Percentiles rank a stretch among this genome's conserved stretches.
phyloP scores from a whole-genome alignment of 306 rosid species.

The Cucurbita pepo region DNA sequence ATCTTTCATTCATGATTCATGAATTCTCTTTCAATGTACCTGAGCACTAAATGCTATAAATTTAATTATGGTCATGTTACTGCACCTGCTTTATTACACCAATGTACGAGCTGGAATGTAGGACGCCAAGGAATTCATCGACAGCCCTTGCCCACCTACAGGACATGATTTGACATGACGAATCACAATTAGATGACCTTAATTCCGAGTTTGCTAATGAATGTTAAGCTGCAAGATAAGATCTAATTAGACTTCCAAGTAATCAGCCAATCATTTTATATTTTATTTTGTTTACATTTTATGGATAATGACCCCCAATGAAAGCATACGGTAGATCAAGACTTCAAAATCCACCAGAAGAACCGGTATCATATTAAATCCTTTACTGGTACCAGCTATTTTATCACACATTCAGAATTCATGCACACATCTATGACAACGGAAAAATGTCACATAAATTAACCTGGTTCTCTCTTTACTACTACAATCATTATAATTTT shows the following conservation, averaged over 20 bases:
- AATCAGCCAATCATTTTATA: not conserved
- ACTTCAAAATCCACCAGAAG: not conserved
- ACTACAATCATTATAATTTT: no score
- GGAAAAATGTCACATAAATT: no score
- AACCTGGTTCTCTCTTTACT: no score
- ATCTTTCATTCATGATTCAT: not conserved
- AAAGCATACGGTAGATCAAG: not conserved
- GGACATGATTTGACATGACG: not conserved
- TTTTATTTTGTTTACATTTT: not conserved
- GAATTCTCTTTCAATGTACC: not conserved
- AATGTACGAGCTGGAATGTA: slow-evolving; percentile 42
- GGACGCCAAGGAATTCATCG: slow-evolving; percentile 48
- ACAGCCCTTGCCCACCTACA: slow-evolving; percentile 89
- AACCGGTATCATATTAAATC: no score
- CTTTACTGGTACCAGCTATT: no score
- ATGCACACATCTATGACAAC: no score
- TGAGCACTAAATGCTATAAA: not conserved
- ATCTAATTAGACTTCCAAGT: not conserved
- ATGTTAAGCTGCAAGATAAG: not conserved
- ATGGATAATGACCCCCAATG: not conserved
- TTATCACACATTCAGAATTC: no score
- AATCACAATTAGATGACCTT: not conserved
- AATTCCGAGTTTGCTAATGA: not conserved
- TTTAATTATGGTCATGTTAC: not conserved
- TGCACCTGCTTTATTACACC: slow-evolving; percentile 63